These are phyloP conservation scores for Lathyrus tuberosus DNA, from an alignment of 306 rosid species.

Conservation along the genomic window DNA sequence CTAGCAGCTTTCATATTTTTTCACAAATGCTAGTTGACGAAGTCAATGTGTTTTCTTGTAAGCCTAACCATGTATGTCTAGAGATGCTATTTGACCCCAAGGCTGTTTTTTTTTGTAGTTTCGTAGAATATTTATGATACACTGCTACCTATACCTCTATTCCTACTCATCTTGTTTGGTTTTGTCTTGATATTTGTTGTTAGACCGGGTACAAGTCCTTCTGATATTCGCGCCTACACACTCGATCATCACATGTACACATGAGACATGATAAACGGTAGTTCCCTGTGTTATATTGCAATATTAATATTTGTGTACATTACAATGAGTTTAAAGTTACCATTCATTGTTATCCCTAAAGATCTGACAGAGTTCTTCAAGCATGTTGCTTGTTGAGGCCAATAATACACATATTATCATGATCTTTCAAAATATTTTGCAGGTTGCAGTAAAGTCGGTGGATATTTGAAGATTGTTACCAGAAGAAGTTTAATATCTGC, in stretches of 20 bases:
- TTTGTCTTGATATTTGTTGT: conserved; percentile 42
- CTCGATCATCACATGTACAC: conserved; percentile 77
- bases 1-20: background rate
- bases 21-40: background rate
- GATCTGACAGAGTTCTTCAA: background rate
- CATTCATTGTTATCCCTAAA: conserved; percentile 7
- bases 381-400: conserved; percentile 9
- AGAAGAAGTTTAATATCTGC: conserved; percentile 1
- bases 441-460: conserved; percentile 20
- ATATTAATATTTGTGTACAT: background rate
- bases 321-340: background rate
- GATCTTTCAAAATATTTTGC: conserved; percentile 19
- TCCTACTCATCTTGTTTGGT: conserved; percentile 35
- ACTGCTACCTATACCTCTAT: conserved; percentile 14
- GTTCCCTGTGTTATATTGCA: conserved; percentile 25
- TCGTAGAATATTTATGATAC: conserved; percentile 33
- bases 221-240: conserved; percentile 86
- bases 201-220: conserved; percentile 97
- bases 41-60: conserved; percentile 24
- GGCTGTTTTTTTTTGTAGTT: background rate
- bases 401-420: conserved; percentile 16
- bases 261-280: conserved; percentile 50
- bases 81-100: conserved; percentile 18
- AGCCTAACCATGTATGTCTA: conserved; percentile 19
- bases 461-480: conserved; percentile 18